Base-by-base conservation (phyloP, 495 filamentous ascomycete species). In the Melanomma pulvis-pyrius region DNA sequence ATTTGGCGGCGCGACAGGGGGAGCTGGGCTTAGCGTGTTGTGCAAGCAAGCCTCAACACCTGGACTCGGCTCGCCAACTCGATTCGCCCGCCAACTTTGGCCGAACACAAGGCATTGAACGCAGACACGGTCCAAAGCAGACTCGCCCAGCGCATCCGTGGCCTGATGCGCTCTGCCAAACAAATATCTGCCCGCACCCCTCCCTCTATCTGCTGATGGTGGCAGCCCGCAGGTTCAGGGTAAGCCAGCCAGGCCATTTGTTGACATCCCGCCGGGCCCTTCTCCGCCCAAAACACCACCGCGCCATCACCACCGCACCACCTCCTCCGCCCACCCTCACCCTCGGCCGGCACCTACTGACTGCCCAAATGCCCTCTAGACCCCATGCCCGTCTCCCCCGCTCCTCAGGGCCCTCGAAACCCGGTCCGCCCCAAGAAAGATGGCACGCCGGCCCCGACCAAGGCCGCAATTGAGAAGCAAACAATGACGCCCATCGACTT, bases 401-500 rank as follows among this genome's bases (percentile, higher is more conserved):
- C 68, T 24, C 62, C 58, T 12, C 52, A 63, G 21, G 53, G 21
- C 12, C 61, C 36, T 34, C 60, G 44, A 15, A 69, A 25, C 22
- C 39, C 67, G 26, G n/a, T 12, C 24, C 32, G 57, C 48, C 48
- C 6, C 22, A 55, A 61, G 39, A 65, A 70, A 53, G 58, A 71
- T 67, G 68, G 46, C 25, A 64, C 60, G 21, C 61, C 61, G 11
- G 21, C n/a, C 50, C 61, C 52, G 29, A 26, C 49, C 24, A 62
- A 62, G 28, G 41, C 39, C 34, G 28, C 51, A 44, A 15, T 25
- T 24, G 52, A 52, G 52, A 69, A 60, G 47, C 54, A 59, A 46
- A 58, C 62, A 25, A 63, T 57, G 61, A 74, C 73, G 50, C 26
- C 47, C 1, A 36, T 66, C 17, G 68, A 71, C 53, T 65, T 75